Evolutionary conservation across 2,329 filamentous ascomycete species (phyloP), one percentile per base, ranked within the genome.

Genomic region (Chaetothyriales sp.): DNA sequence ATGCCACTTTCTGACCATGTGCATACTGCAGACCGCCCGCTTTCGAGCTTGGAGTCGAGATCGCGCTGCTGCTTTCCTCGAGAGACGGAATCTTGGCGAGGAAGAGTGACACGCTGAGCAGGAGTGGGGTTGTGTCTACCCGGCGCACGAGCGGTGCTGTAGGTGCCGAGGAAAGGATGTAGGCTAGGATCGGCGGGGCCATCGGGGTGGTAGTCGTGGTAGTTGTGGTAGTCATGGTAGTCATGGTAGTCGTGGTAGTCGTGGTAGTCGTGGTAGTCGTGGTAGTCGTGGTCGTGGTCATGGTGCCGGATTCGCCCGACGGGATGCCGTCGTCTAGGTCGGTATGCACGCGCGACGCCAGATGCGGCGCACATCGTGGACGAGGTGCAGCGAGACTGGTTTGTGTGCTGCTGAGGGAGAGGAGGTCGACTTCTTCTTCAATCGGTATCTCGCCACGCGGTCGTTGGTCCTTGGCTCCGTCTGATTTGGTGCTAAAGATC

Each of bases 71-170:
- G 43, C 25, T 48, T 85, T 83, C 19, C 82, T 71, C 13, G 78
- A 82, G n/a, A 77, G 68, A 68, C 10, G 71, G 83, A 4, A 94
- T 73, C 67, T 92, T 94, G 28, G 92, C 92, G 2, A 97, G 78
- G 60, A 86, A 83, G 6, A 97, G 78, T 0, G 89, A 95, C 25
- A 89, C 78, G 40, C 82, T 79, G 1, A 95, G 78, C 1, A 97
- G 79, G 2, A 95, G 76, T 51, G 86, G 81, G 1, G 87, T 81
- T 8, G 84, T 95, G 66, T 98, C 92, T 22, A 95, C 89, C 5
- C 92, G 83, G 47, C 90, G 83, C 51, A 95, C 83, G 3, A 95
- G 72, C 0, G 85, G 82, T 0, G 74, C 73, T 1, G 75, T 67
- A 0, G 72, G 62, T 2, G 68, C 66, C 25, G 69, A 67, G 2